phyloP scores from a whole-genome alignment of 495 filamentous ascomycete genomes.

The Penicillium lagena region DNA sequence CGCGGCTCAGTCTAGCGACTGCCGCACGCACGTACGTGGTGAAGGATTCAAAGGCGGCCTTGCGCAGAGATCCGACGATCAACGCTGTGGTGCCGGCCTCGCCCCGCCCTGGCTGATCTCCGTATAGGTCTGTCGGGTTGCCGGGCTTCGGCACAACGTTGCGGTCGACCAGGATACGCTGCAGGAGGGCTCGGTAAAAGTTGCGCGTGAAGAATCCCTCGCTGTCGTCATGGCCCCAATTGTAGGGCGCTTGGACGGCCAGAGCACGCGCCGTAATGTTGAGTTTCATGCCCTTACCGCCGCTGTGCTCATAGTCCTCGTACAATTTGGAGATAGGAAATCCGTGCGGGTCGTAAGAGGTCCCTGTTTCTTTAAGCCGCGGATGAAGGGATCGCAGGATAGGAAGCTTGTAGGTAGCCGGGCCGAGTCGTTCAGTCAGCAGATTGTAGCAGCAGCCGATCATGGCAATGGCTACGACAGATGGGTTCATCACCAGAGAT shows the following conservation, averaged over 20 bases:
- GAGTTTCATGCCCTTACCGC: constrained; percentile 60
- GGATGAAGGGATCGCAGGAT: constrained; percentile 53
- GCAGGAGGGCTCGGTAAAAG: constrained; percentile 86
- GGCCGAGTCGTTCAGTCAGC: constrained; percentile 80
- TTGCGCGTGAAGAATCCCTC: constrained; percentile 87
- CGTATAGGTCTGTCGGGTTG: constrained; percentile 26
- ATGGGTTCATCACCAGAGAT: constrained; percentile 74
- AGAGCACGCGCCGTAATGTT: constrained; percentile 97
- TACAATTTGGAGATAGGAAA: constrained; percentile 84
- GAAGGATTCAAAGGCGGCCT: constrained; percentile 73
- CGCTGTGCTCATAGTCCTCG: constrained; percentile 47
- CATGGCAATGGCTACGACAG: constrained; percentile 81
- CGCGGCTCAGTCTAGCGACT: constrained; percentile 59
- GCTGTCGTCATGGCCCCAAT: constrained; percentile 79
- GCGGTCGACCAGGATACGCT: constrained; percentile 80
- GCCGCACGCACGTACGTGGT: constrained; percentile 74
- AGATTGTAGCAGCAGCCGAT: constrained; percentile 98
- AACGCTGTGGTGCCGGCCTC: constrained; percentile 52
- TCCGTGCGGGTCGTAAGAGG: constrained; percentile 72
- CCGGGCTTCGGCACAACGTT: constrained; percentile 60
- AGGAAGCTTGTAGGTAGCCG: constrained; percentile 77
- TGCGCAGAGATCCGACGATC: constrained; percentile 79
- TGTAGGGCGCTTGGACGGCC: constrained; percentile 89
- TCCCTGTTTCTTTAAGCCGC: constrained; percentile 50
- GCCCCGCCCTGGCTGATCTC: constrained; percentile 19